Evolutionary conservation across 2,329 filamentous ascomycete genomes (phyloP).

Genomic region (Rachicladosporium sp.): DNA sequence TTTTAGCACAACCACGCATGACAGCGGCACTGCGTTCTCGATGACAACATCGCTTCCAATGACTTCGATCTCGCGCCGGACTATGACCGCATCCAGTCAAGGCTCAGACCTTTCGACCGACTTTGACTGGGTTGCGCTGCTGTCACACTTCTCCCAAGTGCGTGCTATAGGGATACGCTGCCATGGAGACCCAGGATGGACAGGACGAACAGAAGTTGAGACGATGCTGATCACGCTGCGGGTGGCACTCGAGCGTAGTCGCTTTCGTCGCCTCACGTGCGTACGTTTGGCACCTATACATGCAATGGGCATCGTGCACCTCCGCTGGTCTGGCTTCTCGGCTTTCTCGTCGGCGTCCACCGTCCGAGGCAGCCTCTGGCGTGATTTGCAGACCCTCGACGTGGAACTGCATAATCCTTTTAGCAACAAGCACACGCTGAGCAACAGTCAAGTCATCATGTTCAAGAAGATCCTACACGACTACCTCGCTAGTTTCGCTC

Average conservation of each 20-base stretch:
- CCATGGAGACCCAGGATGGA: conserved; percentile 19
- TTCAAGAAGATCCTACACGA: conserved; percentile 20
- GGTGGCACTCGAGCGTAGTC: conserved; percentile 14
- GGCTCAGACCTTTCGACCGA: no score
- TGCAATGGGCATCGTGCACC: conserved; percentile 21
- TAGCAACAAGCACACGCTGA: conserved; percentile 7
- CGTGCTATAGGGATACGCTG: conserved; percentile 13
- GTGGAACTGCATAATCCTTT: conserved; percentile 18
- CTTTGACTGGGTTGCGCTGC: conserved; percentile 11
- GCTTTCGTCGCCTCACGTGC: conserved; percentile 10
- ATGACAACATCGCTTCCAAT: background rate
- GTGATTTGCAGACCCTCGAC: conserved; percentile 15
- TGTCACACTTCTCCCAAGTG: conserved; percentile 11
- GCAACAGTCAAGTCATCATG: conserved; percentile 13
- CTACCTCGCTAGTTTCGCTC: conserved; percentile 20
- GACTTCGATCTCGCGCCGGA: background rate
- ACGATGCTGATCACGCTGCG: conserved; percentile 16
- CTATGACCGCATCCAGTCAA: background rate
- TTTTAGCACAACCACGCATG: background rate
- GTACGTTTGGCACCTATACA: conserved; percentile 17
- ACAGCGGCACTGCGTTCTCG: background rate
- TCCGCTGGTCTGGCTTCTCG: conserved; percentile 20
- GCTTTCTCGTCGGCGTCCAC: conserved; percentile 11
- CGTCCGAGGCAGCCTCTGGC: conserved; percentile 12
- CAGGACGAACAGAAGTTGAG: conserved; percentile 17